Evolutionary conservation across 1,284 basidiomycete genomes (phyloP), one percentile per base, ranked within the genome.

Genomic region (Ceratobasidium sp.): DNA sequence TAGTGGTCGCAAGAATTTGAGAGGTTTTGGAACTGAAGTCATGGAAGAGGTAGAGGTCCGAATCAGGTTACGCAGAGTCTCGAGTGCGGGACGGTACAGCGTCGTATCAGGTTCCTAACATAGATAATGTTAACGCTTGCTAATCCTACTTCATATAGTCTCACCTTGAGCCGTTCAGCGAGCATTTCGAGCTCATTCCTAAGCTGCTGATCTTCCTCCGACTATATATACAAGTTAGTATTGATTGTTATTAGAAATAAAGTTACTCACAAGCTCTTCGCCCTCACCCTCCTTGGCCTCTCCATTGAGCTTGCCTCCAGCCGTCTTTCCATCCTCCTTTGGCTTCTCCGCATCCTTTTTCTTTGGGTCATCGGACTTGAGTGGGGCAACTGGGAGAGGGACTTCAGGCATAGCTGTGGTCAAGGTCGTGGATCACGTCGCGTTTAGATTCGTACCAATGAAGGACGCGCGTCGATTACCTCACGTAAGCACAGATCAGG

Each of bases 1-100:
- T 84, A 97, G 94, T 40, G 97, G 97, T 79, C 97, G 93, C 66
- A 99, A 90, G 87, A 99, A 99, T 86, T 99, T 99, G 80, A 99
- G 90, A 48, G 98, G 98, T 88, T 99, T 99, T 2, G 98, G 98
- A 15, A 99, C 98, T 17, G 96, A 97, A n/a, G 98, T 99, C 97
- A 99, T 99, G 7, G 96, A 99, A 26, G 96, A 97, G 3, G 98
- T 99, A 28, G 96, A 97, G 3, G 98, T 99, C 83, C 96, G 89
- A 83, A 99, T 99, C 54, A 99, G 88, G 28, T 94, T 97, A 77
- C 97, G 91, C 20, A 99, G 89, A 1, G 96, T 96, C 86, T 99
- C 98, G 44, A 99, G 89, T 23, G 97, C 96, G 40, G 97, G 94
- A 33, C 93, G 89, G 85, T 99, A 95, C 54, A 99, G 89, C 28